A percentile compares a stretch with the other conserved stretches of the same genome.
phyloP scores from a whole-genome alignment of 345 rosid genomes.

The Combretum micranthum region DNA sequence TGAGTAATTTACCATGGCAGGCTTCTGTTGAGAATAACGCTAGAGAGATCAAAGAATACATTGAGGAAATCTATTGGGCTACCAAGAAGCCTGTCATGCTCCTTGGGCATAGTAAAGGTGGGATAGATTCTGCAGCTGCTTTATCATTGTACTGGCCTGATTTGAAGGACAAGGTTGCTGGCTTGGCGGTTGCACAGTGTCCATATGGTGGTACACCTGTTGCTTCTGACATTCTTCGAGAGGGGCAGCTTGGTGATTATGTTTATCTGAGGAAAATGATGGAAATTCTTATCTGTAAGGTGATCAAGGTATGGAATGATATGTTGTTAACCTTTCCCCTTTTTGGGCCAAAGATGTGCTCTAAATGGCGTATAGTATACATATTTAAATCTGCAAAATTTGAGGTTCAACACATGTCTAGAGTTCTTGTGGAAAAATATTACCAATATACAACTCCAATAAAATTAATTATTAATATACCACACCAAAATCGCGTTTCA shows the following conservation, averaged over 20 bases:
- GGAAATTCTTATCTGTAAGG: conserved; percentile 89
- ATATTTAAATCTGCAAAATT: no score
- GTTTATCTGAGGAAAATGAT: conserved; percentile 68
- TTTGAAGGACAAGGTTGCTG: conserved; percentile 92
- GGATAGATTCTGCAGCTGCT: conserved; percentile 96
- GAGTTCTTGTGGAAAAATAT: no score
- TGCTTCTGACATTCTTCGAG: conserved; percentile 89
- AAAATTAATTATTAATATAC: no score
- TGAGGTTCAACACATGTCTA: no score
- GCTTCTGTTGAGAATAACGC: conserved; percentile 99
- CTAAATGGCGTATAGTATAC: no score
- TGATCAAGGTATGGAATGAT: conserved; percentile 57
- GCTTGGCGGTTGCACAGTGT: conserved; percentile 83
- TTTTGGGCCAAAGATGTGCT: no score
- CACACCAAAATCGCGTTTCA: no score
- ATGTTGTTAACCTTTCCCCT: background rate
- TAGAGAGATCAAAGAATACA: conserved; percentile 80
- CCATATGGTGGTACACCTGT: conserved; percentile 95
- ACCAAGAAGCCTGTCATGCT: conserved; percentile 82
- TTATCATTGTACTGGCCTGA: conserved; percentile 88
- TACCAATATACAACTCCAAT: no score
- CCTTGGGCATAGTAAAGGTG: conserved; percentile 99
- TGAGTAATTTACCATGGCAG: conserved; percentile 30
- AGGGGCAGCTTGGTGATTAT: conserved; percentile 95
- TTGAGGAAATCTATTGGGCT: conserved; percentile 97